phyloP scores from a whole-genome alignment of 2,329 filamentous ascomycete genomes.

The Gnomoniopsis smithogilvyi region DNA sequence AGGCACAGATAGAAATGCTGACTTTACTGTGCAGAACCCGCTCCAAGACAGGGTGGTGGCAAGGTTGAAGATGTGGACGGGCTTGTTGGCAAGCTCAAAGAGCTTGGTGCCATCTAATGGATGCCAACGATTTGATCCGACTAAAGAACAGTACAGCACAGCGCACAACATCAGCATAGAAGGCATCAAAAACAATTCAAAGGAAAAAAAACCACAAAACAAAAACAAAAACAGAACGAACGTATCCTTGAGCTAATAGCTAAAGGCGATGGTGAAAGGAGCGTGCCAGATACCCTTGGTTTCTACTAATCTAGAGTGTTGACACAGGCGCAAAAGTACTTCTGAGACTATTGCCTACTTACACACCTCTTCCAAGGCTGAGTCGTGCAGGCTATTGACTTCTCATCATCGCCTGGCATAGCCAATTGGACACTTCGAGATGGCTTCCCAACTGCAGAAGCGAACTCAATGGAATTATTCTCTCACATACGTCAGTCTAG shows the following conservation, averaged over 20 bases:
- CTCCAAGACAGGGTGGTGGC: slow-evolving; percentile 82
- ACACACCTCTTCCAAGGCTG: no score
- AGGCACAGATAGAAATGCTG: slow-evolving; percentile 8
- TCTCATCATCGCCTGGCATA: no score
- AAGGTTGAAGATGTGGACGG: slow-evolving; percentile 98
- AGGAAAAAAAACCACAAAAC: not conserved
- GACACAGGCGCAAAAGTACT: no score
- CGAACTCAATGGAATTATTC: no score
- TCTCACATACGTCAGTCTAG: no score
- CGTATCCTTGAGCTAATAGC: not conserved
- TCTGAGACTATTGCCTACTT: no score
- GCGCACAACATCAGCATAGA: slow-evolving; percentile 1
- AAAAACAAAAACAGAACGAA: not conserved
- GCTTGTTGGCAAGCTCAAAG: slow-evolving; percentile 91
- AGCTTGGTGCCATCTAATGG: slow-evolving; percentile 79
- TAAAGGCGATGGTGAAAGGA: not conserved
- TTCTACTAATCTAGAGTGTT: no score
- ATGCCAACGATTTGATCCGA: not conserved
- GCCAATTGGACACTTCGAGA: no score
- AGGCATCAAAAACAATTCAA: not conserved
- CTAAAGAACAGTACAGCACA: not conserved
- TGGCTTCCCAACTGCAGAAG: no score
- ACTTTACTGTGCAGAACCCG: slow-evolving; percentile 62
- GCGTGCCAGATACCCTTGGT: no score
- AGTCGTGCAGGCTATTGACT: no score